Conservation (phyloP, 768 basidiomycete genomes). For the Boletus fagicola region DNA sequence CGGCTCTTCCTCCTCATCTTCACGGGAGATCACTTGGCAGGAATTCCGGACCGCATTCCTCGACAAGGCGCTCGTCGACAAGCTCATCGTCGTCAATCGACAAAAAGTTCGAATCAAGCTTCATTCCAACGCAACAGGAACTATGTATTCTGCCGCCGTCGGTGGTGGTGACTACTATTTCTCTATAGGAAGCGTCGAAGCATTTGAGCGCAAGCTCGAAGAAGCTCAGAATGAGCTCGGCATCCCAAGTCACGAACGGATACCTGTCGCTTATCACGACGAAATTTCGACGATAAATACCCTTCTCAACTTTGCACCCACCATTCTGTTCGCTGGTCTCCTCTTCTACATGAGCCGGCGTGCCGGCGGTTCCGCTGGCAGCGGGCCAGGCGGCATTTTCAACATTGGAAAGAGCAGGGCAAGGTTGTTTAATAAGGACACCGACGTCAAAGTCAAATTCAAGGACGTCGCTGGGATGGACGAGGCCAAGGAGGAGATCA, state of each 20-base stretch:
- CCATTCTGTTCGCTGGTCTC: constrained; percentile 85
- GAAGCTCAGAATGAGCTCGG: constrained; percentile 90
- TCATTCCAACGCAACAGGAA: constrained; percentile 83
- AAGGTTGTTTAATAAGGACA: constrained; percentile 95
- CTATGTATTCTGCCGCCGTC: constrained; percentile 65
- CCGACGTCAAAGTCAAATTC: constrained; percentile 89
- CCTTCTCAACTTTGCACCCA: constrained; percentile 91
- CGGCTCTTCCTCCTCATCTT: constrained; percentile 42
- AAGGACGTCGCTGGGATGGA: constrained; percentile 99
- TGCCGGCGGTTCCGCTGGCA: constrained; percentile 56
- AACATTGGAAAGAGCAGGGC: constrained; percentile 95
- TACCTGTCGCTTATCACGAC: constrained; percentile 96
- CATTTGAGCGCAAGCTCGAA: constrained; percentile 92
- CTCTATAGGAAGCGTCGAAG: constrained; percentile 96
- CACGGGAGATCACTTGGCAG: constrained; percentile 98
- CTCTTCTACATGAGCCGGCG: constrained; percentile 84
- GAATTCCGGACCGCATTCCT: constrained; percentile 98
- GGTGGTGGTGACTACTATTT: constrained; percentile 78
- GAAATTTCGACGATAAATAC: constrained; percentile 85
- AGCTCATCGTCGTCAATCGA: constrained; percentile 87
- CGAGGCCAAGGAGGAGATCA: constrained; percentile 99
- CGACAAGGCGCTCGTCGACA: constrained; percentile 94
- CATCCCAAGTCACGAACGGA: constrained; percentile 88
- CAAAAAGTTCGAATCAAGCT: constrained; percentile 88
- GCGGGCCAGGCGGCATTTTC: constrained; percentile 87